phyloP scores from a whole-genome alignment of 1,139 yeast genomes.

The Debaryomycetaceae sp. region DNA sequence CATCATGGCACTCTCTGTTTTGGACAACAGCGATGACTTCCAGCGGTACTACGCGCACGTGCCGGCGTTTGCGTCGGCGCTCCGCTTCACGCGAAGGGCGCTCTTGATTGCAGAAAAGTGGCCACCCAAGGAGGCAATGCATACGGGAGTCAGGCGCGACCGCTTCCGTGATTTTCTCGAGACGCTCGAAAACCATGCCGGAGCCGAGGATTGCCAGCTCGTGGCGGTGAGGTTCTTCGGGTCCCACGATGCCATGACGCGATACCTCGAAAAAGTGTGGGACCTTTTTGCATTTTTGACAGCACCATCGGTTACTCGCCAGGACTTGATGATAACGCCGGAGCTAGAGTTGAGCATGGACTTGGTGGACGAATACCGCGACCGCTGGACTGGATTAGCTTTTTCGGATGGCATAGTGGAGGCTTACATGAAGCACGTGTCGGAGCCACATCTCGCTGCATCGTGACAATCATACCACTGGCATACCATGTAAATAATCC shows the following conservation, averaged over 20 bases:
- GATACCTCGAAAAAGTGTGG: constrained; percentile 25
- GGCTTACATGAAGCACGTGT: constrained; percentile 23
- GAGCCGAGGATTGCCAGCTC: constrained; percentile 4
- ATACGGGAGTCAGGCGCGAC: too few species aligned
- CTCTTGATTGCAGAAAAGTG: too few species aligned
- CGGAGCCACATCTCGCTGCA: constrained; percentile 15
- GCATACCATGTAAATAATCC: too few species aligned
- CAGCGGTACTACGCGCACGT: too few species aligned
- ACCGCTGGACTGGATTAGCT: constrained; percentile 21
- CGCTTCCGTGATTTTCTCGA: constrained; percentile 3
- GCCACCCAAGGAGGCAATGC: too few species aligned
- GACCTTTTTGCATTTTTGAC: constrained; percentile 23
- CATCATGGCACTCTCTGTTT: too few species aligned
- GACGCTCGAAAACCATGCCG: constrained; percentile 7
- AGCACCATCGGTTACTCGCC: neutral
- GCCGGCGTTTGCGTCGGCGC: too few species aligned
- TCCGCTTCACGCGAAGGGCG: too few species aligned
- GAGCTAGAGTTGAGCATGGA: constrained; percentile 17
- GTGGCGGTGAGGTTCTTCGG: constrained; percentile 18
- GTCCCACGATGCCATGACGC: constrained; percentile 22
- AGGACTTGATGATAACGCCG: constrained; percentile 14
- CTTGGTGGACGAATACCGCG: constrained; percentile 15
- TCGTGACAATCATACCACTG: too few species aligned
- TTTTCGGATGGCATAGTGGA: constrained; percentile 18
- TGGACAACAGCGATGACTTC: too few species aligned